Percentiles rank a stretch among this genome's conserved stretches.
These are phyloP conservation scores for Pseudohalonectria lignicola DNA, from an alignment of 2,329 filamentous ascomycete genomes.

Conservation along the genomic window DNA sequence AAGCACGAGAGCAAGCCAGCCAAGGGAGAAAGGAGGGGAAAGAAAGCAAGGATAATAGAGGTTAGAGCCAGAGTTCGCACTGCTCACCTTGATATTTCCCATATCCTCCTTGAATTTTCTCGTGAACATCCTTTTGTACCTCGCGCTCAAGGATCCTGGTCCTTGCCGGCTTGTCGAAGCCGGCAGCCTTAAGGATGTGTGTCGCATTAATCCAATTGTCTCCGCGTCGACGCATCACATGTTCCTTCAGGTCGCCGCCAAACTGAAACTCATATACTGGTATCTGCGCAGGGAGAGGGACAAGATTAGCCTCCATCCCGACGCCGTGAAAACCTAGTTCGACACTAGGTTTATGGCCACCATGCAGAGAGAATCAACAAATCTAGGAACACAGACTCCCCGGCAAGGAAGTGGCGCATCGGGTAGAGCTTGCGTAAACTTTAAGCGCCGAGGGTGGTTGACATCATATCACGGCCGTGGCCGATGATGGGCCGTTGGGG, in stretches of 20 bases:
- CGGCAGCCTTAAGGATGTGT: constrained; percentile 92
- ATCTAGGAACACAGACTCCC: too few species aligned
- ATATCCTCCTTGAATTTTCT: constrained; percentile 97
- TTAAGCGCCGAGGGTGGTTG: too few species aligned
- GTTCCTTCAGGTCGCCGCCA: constrained; percentile 62
- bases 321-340: too few species aligned
- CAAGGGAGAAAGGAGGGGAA: constrained; percentile 5
- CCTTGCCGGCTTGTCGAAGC: constrained; percentile 91
- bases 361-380: too few species aligned
- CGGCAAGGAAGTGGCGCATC: too few species aligned
- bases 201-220: constrained; percentile 99
- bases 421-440: too few species aligned
- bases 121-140: constrained; percentile 90
- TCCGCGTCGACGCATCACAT: constrained; percentile 89
- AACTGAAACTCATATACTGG: constrained; percentile 93
- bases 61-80: not conserved
- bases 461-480: too few species aligned
- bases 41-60: not conserved
- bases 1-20: constrained; percentile 2
- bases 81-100: constrained; percentile 77
- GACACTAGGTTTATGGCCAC: too few species aligned
- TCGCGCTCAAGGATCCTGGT: constrained; percentile 93
- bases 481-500: too few species aligned
- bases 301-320: not conserved
- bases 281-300: constrained; percentile 43